Conservation (phyloP, 139 green algal species). For the Picochlorum sp. region DNA sequence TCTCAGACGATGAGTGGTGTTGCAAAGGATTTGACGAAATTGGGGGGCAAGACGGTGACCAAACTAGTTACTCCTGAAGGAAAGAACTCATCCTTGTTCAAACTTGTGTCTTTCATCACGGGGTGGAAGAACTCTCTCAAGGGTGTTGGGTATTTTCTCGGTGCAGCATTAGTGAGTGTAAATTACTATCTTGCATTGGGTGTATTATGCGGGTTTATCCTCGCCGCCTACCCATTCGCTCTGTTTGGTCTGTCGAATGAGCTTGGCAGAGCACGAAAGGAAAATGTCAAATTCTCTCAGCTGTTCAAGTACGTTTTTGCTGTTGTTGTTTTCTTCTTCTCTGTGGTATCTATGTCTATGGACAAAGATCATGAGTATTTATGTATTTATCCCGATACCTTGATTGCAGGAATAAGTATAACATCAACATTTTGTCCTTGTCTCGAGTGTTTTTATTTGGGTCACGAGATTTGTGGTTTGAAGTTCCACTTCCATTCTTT, state of each 20-base stretch:
- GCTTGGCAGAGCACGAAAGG: conserved; percentile 52
- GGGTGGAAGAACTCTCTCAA: conserved; percentile 80
- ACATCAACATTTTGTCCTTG: conserved; percentile 65
- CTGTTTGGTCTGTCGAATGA: conserved; percentile 39
- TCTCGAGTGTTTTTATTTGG: conserved; percentile 65
- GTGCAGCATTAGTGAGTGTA: conserved; percentile 51
- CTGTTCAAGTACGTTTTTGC: conserved; percentile 39
- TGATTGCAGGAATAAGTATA: conserved; percentile 32
- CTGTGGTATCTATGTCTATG: neutral
- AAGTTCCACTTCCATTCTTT: conserved; percentile 82
- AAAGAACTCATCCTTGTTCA: conserved; percentile 60
- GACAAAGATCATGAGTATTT: neutral
- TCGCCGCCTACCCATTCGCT: conserved; percentile 64
- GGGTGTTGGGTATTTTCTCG: conserved; percentile 78
- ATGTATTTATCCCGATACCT: neutral
- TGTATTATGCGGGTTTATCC: conserved; percentile 53
- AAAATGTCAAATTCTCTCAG: conserved; percentile 51
- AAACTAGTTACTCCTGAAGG: conserved; percentile 80
- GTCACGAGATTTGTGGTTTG: conserved; percentile 77
- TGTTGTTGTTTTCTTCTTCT: neutral
- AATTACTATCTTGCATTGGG: conserved; percentile 63
- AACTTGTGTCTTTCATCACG: conserved; percentile 75
- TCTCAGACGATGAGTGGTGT: conserved; percentile 67
- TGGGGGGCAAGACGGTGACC: conserved; percentile 78
- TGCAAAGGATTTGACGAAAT: conserved; percentile 83